Conservation (phyloP, 352 stramenopile genomes). For the Globisporangium rhizosaccharum region DNA sequence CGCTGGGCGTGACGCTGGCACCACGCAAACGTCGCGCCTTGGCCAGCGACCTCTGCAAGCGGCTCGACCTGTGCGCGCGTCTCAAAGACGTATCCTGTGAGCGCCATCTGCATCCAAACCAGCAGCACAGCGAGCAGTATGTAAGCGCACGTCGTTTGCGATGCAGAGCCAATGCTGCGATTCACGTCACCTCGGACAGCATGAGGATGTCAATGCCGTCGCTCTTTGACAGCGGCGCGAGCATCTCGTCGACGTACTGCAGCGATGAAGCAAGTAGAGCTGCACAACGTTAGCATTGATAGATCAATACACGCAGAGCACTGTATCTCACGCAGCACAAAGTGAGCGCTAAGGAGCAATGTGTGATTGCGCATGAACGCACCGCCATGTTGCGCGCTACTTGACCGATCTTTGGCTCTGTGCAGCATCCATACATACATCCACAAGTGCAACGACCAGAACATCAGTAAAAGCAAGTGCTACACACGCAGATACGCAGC, state of each 20-base stretch:
- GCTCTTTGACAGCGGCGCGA: slow-evolving; percentile 33
- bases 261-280: not conserved
- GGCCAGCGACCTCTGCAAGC: slow-evolving; percentile 52
- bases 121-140: not conserved
- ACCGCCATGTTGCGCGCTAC: slow-evolving; percentile 71
- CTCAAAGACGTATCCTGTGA: slow-evolving; percentile 79
- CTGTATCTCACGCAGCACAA: not conserved
- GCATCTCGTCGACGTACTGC: slow-evolving; percentile 60
- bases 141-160: slow-evolving; percentile 2
- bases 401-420: slow-evolving; percentile 65
- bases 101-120: slow-evolving; percentile 47
- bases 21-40: slow-evolving; percentile 61
- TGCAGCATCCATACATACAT: not conserved
- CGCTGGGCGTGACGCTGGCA: slow-evolving; percentile 56
- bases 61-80: slow-evolving; percentile 43
- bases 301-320: not conserved
- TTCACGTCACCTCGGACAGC: slow-evolving; percentile 57
- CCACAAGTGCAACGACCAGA: not conserved
- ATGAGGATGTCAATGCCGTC: slow-evolving; percentile 69
- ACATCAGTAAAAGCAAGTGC: not conserved
- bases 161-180: not conserved
- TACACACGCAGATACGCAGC: not conserved
- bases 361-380: not conserved
- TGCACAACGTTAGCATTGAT: not conserved
- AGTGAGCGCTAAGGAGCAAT: not conserved